Percentiles rank a stretch among this genome's conserved stretches.
phyloP scores from a whole-genome alignment of 2,329 filamentous ascomycete species.

The Nothomitra cinnamomea region DNA sequence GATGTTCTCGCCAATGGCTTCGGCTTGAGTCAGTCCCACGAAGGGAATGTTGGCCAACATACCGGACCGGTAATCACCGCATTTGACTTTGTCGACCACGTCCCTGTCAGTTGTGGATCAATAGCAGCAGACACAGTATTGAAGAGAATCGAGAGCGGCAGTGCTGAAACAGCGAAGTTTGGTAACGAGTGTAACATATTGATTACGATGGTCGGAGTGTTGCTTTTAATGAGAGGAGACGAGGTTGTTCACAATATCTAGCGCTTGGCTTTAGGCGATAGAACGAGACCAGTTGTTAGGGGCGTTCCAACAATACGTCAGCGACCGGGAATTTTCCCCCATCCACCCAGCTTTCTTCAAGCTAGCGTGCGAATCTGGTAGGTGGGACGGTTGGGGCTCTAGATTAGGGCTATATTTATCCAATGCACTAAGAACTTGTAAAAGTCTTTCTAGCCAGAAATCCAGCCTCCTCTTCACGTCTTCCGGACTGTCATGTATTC shows the following conservation, averaged over 20 bases:
- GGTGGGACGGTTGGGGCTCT: too few relatives aligned
- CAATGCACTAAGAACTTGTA: too few relatives aligned
- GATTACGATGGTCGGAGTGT: not conserved
- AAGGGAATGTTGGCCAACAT: conserved; percentile 17
- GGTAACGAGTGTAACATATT: conserved; percentile 1
- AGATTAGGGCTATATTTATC: too few relatives aligned
- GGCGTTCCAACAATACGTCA: not conserved
- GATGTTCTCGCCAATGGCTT: too few relatives aligned
- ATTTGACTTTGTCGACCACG: conserved; percentile 55
- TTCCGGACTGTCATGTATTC: too few relatives aligned
- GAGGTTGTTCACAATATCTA: not conserved
- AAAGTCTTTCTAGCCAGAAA: too few relatives aligned
- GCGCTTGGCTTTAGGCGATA: not conserved
- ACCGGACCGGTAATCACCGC: conserved; percentile 53
- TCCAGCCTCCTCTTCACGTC: too few relatives aligned
- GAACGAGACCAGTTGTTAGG: too few relatives aligned
- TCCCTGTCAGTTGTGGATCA: conserved; percentile 42
- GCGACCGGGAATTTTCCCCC: not conserved
- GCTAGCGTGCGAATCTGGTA: too few relatives aligned
- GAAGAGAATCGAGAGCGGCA: not conserved
- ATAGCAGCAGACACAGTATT: conserved; percentile 21
- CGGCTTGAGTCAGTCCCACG: too few relatives aligned
- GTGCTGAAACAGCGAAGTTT: not conserved
- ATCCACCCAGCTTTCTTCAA: too few relatives aligned
- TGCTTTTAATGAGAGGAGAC: not conserved